Evolutionary conservation across 2,329 filamentous ascomycete genomes (phyloP), one percentile per base, ranked within the genome.

Genomic region (Alternaria sp.): DNA sequence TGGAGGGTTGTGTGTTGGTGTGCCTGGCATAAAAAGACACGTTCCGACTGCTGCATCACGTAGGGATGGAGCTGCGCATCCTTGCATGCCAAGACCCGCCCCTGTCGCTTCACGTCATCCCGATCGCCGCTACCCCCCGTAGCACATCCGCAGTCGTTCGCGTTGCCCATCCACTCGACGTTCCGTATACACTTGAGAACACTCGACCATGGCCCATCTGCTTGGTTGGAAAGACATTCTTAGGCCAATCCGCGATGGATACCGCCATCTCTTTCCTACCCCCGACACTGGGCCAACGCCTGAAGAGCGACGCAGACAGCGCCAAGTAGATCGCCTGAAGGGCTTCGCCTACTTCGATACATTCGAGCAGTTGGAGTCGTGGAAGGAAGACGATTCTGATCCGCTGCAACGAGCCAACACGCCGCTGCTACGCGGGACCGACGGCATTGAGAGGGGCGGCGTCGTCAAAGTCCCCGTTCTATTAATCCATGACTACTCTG

Each of bases 261-360:
- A 78, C 48, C 72, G 77, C 30, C 76, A 80, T 59, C 39, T 75
- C 7, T 78, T 78, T 41, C 75, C 75, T 22, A 54, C 67, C 3
- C 75, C 75, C 42, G 73, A 77, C 43, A 75, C 71, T 3, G 73
- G 75, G 1, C 75, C 75, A 8, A 75, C 74, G 3, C 75, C 75
- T 12, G 75, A 76, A 62, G 70, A 77, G 57, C 67, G 75, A 36
- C 60, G 57, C 39, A 67, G 63, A 54, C 70, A 74, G 54, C 75
- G 72, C 42, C 61, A 64, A 28, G 42, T 70, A 24, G 77, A 81
- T 63, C 64, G 61, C 1, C 56, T 77, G 26, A 78, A 74, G 49
- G 78, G 80, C 8, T 81, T 82, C 41, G 69, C 74, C 2, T 81
- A 81, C 57, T 77, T 81, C 41, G 77, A 81, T 49, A 76, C 72